Evolutionary conservation across 2,329 filamentous ascomycete species (phyloP).

Genomic region (Beauveria asiatica): DNA sequence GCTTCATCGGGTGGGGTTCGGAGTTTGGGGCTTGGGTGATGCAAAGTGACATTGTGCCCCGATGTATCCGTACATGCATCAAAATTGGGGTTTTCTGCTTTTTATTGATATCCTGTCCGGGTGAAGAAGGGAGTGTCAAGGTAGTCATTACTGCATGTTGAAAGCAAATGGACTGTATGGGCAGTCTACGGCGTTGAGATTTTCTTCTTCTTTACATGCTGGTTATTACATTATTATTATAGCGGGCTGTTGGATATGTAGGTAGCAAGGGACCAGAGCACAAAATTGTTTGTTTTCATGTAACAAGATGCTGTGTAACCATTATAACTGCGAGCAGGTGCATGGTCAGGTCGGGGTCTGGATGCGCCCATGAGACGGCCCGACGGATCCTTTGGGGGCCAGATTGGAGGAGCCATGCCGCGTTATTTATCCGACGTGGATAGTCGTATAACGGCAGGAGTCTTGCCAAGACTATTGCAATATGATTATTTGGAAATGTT

Average conservation of each 20-base stretch:
- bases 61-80: neutral
- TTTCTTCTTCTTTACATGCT: neutral
- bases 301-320: neutral
- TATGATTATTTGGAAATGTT: too few species aligned
- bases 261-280: neutral
- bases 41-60: conserved; percentile 2
- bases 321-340: neutral
- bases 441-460: neutral
- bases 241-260: neutral
- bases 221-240: neutral
- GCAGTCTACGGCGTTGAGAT: neutral
- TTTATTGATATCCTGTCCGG: neutral
- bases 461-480: neutral
- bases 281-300: neutral
- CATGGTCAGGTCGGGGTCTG: neutral
- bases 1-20: conserved; percentile 14
- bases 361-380: neutral
- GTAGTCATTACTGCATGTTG: neutral
- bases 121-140: neutral
- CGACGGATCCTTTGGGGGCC: neutral
- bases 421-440: too few species aligned
- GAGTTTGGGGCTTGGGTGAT: conserved; percentile 10
- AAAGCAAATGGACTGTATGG: neutral
- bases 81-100: neutral
- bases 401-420: neutral